Evolutionary conservation across 805 yeast species (phyloP), one percentile per base, ranked within the genome.

Genomic region (Saccharomycopsis fodiens): DNA sequence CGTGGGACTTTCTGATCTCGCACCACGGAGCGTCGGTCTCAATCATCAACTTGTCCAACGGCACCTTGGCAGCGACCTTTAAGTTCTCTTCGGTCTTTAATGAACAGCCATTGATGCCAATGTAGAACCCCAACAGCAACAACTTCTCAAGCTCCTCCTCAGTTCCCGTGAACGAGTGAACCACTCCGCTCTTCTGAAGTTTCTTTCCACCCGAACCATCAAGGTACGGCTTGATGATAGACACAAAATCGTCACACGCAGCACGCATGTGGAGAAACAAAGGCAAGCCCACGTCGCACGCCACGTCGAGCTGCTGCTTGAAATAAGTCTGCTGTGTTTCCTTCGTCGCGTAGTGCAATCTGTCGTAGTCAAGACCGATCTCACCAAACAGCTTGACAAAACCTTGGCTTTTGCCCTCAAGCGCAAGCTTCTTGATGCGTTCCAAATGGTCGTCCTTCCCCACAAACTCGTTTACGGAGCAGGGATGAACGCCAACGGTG

Each of bases 21-120:
- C 99, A 93, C 98, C 98, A 93, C 1, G 99, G 98, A 2, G 97
- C 88, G 64, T 93, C 98, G 0, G 97, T 91, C 59, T 93, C 99
- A 7, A 93, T 73, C 72, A 91, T 63, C 36, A 93, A 61, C 55
- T 70, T 73, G 3, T 79, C 76, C 6, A 78, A 56, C 0, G 97
- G 97, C n/a, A 93, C 74, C 20, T 60, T 56, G 35, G 66, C 64
- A 0, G 81, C 86, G 20, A 81, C 87, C 22, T 71, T 69, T 12
- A 88, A 63, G 57, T 85, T 87, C 52, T 83, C 88, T 46, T 76
- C 76, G 0, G 85, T 78, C 57, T 82, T 84, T 53, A 93, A 71
- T 1, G 97, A 88, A 57, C 97, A 93, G 3, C 98, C 98, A 61
- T 93, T 93, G 49, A 93, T 69, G 35, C 97, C 88, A 42, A 93